A percentile compares a stretch with the other conserved stretches of the same genome.
phyloP scores from a whole-genome alignment of 345 rosid genomes.

The Rubroshorea leprosula region DNA sequence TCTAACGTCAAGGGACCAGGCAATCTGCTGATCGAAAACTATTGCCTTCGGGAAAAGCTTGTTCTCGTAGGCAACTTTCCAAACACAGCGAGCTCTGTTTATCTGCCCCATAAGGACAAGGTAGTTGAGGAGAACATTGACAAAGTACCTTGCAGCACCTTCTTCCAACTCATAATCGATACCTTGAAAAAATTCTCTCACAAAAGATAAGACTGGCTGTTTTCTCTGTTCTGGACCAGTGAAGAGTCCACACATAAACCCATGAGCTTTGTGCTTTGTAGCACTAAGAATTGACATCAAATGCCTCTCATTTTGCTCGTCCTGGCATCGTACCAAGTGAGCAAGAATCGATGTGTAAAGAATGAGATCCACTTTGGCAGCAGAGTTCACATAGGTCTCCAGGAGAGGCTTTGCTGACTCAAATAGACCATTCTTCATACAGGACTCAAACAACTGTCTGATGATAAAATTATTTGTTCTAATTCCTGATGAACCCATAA shows the following conservation, averaged over 20 bases:
- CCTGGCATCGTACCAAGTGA: constrained; percentile 84
- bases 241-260: constrained; percentile 89
- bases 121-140: constrained; percentile 90
- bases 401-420: constrained; percentile 92
- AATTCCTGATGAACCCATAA: constrained; percentile 94
- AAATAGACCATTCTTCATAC: constrained; percentile 79
- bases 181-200: constrained; percentile 87
- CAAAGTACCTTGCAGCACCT: constrained; percentile 88
- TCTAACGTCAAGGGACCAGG: constrained; percentile 97
- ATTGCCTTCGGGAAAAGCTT: constrained; percentile 97
- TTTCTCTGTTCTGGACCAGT: constrained; percentile 92
- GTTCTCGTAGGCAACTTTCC: constrained; percentile 97
- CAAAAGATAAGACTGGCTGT: constrained; percentile 78
- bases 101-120: constrained; percentile 96
- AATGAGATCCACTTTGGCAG: constrained; percentile 88
- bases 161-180: constrained; percentile 92
- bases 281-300: constrained; percentile 82
- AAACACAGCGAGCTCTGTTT: constrained; percentile 88
- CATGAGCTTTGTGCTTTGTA: constrained; percentile 76
- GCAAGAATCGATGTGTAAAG: constrained; percentile 96
- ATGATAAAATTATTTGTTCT: constrained; percentile 87
- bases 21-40: constrained; percentile 92
- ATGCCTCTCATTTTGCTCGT: constrained; percentile 80
- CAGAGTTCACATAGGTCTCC: constrained; percentile 69
- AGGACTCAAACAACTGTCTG: constrained; percentile 89